phyloP scores from a whole-genome alignment of 169 alveolate species.

The Cryptosporidium viatorum region DNA sequence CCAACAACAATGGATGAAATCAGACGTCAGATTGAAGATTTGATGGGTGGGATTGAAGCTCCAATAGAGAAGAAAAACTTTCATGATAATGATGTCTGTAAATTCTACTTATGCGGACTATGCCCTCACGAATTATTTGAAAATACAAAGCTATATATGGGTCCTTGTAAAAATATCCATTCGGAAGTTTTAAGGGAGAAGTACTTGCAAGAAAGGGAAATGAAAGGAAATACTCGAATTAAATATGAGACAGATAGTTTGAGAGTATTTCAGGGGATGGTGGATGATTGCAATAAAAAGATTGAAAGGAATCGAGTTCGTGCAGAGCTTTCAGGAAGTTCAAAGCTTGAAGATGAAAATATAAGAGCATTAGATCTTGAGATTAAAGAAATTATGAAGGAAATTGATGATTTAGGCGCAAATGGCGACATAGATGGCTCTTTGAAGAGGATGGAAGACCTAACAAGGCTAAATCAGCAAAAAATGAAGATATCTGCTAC shows the following conservation, averaged over 20 bases:
- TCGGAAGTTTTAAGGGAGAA: conserved; percentile 82
- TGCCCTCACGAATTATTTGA: conserved; percentile 89
- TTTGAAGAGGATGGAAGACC: conserved; percentile 81
- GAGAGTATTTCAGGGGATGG: conserved; percentile 81
- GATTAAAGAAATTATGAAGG: conserved; percentile 67
- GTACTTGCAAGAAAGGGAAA: conserved; percentile 75
- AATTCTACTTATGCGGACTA: conserved; percentile 83
- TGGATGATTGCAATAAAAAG: conserved; percentile 84
- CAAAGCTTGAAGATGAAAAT: conserved; percentile 72
- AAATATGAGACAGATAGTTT: conserved; percentile 84
- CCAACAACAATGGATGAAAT: conserved; percentile 82
- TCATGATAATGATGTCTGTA: conserved; percentile 85
- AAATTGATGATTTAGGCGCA: conserved; percentile 77
- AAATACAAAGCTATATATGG: conserved; percentile 86
- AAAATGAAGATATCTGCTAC: conserved; percentile 78
- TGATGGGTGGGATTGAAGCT: conserved; percentile 86
- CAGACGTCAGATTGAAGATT: conserved; percentile 83
- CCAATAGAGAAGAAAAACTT: conserved; percentile 80
- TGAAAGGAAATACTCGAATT: conserved; percentile 72
- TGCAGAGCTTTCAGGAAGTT: conserved; percentile 60
- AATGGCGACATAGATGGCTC: conserved; percentile 85
- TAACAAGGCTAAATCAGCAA: conserved; percentile 79
- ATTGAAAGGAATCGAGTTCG: conserved; percentile 75
- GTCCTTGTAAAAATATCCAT: conserved; percentile 84
- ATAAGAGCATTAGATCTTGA: conserved; percentile 33